Evolutionary conservation across 345 rosid species (phyloP), one percentile per base, ranked within the genome.

Genomic region (Gossypium rotundifolium): DNA sequence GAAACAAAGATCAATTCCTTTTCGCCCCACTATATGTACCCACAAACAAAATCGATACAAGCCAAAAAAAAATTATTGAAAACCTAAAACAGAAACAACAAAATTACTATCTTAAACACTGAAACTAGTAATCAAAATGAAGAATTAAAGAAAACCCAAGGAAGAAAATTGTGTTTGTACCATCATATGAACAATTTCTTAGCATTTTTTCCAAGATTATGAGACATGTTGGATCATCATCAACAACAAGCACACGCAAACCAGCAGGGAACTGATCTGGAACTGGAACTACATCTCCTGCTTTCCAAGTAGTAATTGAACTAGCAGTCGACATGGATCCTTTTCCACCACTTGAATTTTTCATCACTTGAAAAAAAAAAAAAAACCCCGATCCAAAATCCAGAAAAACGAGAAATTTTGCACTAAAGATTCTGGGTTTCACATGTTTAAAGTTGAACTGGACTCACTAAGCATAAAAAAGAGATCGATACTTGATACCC

Each of bases 191-290:
- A 70, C 99, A 95, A 44, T 79, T 87, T 80, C 71, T 76, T 12
- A 94, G 94, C 98, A 92, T 94, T 88, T 83, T 89, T 85, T 91
- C 97, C 79, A 94, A 83, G 85, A 94, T 89, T 90, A 79, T 83
- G 51, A 94, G 97, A 79, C 98, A 94, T 16, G 97, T 89, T 20
- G 91, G 95, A 85, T 94, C 98, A 76, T 94, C 98, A 75, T 91
- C 98, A 74, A 94, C 98, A 52, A 94, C 93, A 49, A 94, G 84
- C 20, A 94, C 98, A 45, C 98, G 85, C 3, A 94, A 76, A 72
- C 96, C 96, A 7, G 77, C 89, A 57, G 98, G 98, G 80, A 92
- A 91, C 83, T 87, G 88, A 82, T 91, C 93, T 62, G 92, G 45
- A 55, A 85, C 90, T 62, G 92, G 40, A 55, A 85, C 90, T 0